A percentile compares a stretch with the other conserved stretches of the same genome.
phyloP scores from a whole-genome alignment of 2,329 filamentous ascomycete species.

The Rutstroemia sp. region DNA sequence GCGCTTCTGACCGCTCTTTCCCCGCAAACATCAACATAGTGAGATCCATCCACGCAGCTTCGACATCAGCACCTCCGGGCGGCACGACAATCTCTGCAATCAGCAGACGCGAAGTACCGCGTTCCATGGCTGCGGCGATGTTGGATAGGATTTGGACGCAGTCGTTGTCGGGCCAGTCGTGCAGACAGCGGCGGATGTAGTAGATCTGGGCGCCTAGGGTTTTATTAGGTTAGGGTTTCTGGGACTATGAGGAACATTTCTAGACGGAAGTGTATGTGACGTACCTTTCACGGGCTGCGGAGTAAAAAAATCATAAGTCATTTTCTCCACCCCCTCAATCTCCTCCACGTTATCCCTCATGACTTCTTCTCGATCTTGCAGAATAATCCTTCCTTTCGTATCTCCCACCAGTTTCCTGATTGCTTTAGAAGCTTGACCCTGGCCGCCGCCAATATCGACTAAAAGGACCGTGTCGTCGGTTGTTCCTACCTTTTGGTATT shows the following conservation, averaged over 20 bases:
- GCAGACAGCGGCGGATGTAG: constrained; percentile 33
- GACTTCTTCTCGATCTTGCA: constrained; percentile 34
- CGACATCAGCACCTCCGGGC: constrained; percentile 27
- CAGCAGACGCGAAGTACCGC: constrained; percentile 25
- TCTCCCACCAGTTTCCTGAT: constrained; percentile 29
- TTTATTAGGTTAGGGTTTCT: background rate
- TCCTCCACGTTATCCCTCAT: constrained; percentile 17
- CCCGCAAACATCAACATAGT: constrained; percentile 31
- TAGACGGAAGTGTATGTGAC: too few species aligned
- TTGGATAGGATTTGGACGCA: constrained; percentile 6
- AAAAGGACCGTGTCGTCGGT: constrained; percentile 24
- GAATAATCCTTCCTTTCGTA: constrained; percentile 30
- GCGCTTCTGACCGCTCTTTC: constrained; percentile 30
- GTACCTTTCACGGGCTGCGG: constrained; percentile 26
- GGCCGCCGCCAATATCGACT: constrained; percentile 36
- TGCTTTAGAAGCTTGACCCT: constrained; percentile 32
- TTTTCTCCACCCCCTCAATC: constrained; percentile 27
- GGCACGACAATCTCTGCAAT: constrained; percentile 39
- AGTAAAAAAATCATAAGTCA: constrained; percentile 26
- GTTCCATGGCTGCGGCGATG: constrained; percentile 3
- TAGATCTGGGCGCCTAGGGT: constrained; percentile 24
- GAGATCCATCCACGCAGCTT: constrained; percentile 31
- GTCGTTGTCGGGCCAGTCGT: constrained; percentile 33
- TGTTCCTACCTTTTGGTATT: constrained; percentile 14
- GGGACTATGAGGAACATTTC: background rate